Evolutionary conservation across 305 asterid species (phyloP), one percentile per base, ranked within the genome.

Genomic region (Fraxinus ornus): DNA sequence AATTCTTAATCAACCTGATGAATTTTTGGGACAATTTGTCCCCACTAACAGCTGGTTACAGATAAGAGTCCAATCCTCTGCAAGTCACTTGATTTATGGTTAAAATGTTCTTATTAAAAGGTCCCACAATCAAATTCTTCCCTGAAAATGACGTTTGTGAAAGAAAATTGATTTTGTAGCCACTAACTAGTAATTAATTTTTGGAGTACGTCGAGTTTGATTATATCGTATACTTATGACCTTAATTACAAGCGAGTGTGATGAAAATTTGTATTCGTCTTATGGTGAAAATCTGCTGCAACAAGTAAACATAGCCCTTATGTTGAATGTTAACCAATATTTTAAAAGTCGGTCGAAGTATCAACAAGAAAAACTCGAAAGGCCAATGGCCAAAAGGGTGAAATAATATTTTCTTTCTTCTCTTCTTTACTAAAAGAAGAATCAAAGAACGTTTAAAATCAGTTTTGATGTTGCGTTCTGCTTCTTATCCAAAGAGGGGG

Each of bases 21-120:
- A 87, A 84, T 86, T 84, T 81, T 70, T 85, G 81, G 75, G 76
- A 84, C 83, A 83, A 78, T 81, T 83, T 88, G 97, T 89, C 92
- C 94, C 93, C 88, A 89, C 95, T 70, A 85, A 93, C 97, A 94
- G 97, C 97, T 94, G 97, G 81, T 89, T 85, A 84, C 88, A 82
- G 86, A 76, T 80, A 79, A 80, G 78, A 84, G 88, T 83, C 86
- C 81, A 80, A 83, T 84, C 86, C 81, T 88, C 87, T 87, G 72
- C 83, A 87, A 86, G 77, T 84, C 86, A 80, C 87, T 87, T 87
- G 81, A 82, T 84, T 83, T 85, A 85, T 82, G 84, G 83, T 86
- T 86, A 66, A 82, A 70, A 77, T 77, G 82, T 83, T 77, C 44
- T 77, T 79, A 70, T 81, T 73, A 35, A 37, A 4, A 74, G 75